A percentile compares a stretch with the other conserved stretches of the same genome.
Evolutionary conservation across 73 alveolate genomes (phyloP).

Genomic region (Paramecium biaurelia): DNA sequence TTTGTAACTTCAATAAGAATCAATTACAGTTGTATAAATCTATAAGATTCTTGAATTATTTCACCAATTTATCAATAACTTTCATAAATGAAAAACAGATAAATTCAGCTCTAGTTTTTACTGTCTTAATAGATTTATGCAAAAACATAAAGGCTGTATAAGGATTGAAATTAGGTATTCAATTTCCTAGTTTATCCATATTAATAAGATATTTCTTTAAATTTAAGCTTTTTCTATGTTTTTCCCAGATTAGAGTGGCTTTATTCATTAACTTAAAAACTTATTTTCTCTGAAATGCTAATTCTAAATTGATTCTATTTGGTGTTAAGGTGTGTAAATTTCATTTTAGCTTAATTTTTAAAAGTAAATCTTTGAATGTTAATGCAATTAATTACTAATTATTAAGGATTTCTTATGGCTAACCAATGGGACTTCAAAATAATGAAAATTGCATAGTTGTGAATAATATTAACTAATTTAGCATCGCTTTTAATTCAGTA

Average conservation of each 20-base stretch:
- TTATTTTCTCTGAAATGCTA: conserved; percentile 37
- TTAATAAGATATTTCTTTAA: neutral
- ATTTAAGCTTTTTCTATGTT: conserved; percentile 16
- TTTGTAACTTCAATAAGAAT: neutral
- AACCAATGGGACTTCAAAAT: conserved; percentile 18
- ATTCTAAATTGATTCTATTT: conserved; percentile 38
- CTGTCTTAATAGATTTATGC: neutral
- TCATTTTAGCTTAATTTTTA: conserved; percentile 23
- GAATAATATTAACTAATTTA: neutral
- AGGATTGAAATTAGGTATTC: neutral
- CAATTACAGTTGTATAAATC: neutral
- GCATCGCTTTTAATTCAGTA: neutral
- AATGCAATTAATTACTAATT: neutral
- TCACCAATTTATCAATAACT: conserved; percentile 46
- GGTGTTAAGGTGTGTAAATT: conserved; percentile 39
- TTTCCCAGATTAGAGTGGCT: neutral
- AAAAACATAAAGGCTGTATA: neutral
- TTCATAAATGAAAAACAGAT: conserved; percentile 21
- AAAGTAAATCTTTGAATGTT: neutral
- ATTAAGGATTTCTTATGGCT: conserved; percentile 22
- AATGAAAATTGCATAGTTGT: conserved; percentile 1
- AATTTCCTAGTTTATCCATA: neutral
- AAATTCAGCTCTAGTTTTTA: neutral
- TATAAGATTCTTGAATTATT: neutral
- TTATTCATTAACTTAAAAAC: neutral